These are phyloP conservation scores for Fraxinus angustifolia DNA, from an alignment of 305 asterid species.

Conservation along the genomic window DNA sequence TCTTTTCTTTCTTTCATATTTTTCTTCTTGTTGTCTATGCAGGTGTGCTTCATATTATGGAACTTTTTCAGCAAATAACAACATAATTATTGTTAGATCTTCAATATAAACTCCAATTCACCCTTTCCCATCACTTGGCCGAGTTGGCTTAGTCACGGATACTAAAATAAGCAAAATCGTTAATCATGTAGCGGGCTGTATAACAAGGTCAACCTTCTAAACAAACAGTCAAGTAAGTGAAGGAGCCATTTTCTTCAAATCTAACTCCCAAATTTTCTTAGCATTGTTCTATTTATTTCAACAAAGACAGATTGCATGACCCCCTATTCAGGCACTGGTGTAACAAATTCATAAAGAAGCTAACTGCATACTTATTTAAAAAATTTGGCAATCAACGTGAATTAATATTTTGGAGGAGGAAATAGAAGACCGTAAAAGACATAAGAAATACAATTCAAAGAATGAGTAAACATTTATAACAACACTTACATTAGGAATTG, in stretches of 20 bases:
- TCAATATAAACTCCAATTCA: conserved; percentile 1
- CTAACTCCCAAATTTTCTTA: background rate
- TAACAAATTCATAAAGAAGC: background rate
- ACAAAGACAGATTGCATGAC: background rate
- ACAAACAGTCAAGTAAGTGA: background rate
- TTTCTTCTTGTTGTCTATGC: background rate
- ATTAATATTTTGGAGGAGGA: conserved; percentile 6
- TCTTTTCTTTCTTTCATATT: background rate
- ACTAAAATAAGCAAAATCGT: background rate
- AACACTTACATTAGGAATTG: conserved; percentile 44
- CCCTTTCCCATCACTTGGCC: background rate
- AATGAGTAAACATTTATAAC: conserved; percentile 3
- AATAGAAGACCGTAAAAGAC: background rate
- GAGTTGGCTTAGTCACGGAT: background rate
- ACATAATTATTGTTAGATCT: background rate
- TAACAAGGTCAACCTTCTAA: background rate
- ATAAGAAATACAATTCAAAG: background rate
- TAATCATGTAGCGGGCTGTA: background rate
- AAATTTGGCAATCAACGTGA: background rate
- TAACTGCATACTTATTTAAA: background rate
- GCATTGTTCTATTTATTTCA: background rate
- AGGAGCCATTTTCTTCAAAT: background rate
- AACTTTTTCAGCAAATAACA: background rate
- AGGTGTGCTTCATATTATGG: background rate
- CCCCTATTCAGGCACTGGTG: background rate